Percentiles rank a stretch among this genome's conserved stretches.
Conservation (phyloP, 2,329 filamentous ascomycete species). For the Chalara sp. region DNA sequence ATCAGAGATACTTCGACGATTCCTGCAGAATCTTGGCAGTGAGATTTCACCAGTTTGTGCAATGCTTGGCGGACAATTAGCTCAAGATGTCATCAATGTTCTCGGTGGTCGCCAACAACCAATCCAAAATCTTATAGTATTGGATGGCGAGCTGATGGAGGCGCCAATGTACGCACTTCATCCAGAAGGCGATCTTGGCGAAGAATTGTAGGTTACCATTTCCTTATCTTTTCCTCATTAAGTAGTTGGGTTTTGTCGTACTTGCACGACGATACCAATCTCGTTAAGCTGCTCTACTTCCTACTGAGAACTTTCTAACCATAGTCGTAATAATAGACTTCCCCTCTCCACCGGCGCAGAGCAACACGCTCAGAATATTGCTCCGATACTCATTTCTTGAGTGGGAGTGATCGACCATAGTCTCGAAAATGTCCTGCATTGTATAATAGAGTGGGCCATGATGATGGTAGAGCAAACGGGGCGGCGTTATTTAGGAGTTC, state of each 20-base stretch:
- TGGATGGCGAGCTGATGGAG: slow-evolving; percentile 77
- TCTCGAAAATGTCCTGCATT: no score
- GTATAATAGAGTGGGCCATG: no score
- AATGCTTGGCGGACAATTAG: slow-evolving; percentile 81
- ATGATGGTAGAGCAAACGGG: no score
- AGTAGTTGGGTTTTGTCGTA: no score
- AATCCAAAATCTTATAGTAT: slow-evolving; percentile 89
- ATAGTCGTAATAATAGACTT: slow-evolving; percentile 18
- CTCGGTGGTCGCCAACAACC: slow-evolving; percentile 87
- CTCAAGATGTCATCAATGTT: slow-evolving; percentile 96
- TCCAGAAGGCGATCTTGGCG: slow-evolving; percentile 53
- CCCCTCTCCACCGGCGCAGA: slow-evolving; percentile 18
- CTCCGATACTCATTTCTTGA: no score
- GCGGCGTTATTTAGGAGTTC: no score
- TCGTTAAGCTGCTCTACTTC: no score
- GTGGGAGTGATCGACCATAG: no score
- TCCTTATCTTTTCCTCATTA: no score
- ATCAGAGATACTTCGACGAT: slow-evolving; percentile 70
- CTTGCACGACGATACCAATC: no score
- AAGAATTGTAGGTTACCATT: slow-evolving; percentile 27
- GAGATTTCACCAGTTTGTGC: slow-evolving; percentile 85
- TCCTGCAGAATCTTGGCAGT: slow-evolving; percentile 77
- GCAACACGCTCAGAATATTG: no score
- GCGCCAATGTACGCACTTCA: slow-evolving; percentile 78
- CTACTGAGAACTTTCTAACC: no score